A percentile compares a stretch with the other conserved stretches of the same genome.
Conservation (phyloP, 1,284 basidiomycete genomes). For the Tetrapyrgos nigripes region DNA sequence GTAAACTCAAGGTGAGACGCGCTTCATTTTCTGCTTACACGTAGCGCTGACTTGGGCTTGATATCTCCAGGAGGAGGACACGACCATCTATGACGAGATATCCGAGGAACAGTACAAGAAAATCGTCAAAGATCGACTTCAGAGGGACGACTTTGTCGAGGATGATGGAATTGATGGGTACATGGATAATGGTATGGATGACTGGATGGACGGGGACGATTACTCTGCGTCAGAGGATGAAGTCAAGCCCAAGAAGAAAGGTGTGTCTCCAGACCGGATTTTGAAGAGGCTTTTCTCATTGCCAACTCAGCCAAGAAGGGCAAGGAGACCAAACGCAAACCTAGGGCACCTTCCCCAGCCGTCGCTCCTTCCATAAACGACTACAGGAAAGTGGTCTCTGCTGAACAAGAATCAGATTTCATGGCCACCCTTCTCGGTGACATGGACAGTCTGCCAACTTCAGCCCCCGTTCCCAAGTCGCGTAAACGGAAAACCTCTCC, state of each 20-base stretch:
- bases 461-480: constrained; percentile 39
- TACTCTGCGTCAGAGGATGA: constrained; percentile 48
- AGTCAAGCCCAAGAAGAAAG: constrained; percentile 50
- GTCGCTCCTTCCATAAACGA: constrained; percentile 70
- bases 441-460: constrained; percentile 57
- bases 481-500: constrained; percentile 82
- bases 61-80: constrained; percentile 60
- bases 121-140: constrained; percentile 87
- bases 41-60: not conserved
- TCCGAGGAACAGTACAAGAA: constrained; percentile 90
- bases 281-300: not conserved
- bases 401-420: constrained; percentile 85
- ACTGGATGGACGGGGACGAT: constrained; percentile 72
- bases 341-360: constrained; percentile 46
- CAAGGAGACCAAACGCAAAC: constrained; percentile 42
- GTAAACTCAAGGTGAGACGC: constrained; percentile 49
- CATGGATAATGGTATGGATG: constrained; percentile 96
- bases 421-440: constrained; percentile 79
- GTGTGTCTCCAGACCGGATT: constrained; percentile 34
- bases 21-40: constrained; percentile 18
- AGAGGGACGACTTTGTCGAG: constrained; percentile 93
- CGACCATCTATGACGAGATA: constrained; percentile 90
- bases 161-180: constrained; percentile 95
- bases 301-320: constrained; percentile 43
- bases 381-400: constrained; percentile 78